Conservation (phyloP, 108 stramenopile genomes). For the Nitzschia palea region DNA sequence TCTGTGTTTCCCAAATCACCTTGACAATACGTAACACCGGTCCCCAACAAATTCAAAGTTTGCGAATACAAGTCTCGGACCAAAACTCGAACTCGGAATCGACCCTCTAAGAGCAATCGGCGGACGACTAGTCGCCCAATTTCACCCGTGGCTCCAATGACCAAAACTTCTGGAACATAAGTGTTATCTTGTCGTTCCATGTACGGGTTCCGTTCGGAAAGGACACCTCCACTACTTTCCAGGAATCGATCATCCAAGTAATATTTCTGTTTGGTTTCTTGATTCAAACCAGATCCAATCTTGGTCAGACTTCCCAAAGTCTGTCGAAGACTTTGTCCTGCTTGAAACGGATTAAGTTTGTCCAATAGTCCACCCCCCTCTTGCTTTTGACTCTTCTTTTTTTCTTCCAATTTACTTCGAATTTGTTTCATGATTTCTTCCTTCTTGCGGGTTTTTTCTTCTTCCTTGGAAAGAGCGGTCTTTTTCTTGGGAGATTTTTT, state of each 20-base stretch:
- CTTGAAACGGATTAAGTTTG: constrained; percentile 71
- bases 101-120: constrained; percentile 71
- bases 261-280: constrained; percentile 48
- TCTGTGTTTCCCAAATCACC: constrained; percentile 84
- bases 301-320: constrained; percentile 48
- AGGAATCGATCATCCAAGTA: constrained; percentile 58
- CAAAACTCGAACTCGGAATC: constrained; percentile 82
- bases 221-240: constrained; percentile 8
- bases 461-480: not conserved
- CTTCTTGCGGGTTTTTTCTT: constrained; percentile 19
- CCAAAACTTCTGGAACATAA: constrained; percentile 82
- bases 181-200: constrained; percentile 31
- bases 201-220: constrained; percentile 9
- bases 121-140: constrained; percentile 84
- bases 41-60: constrained; percentile 84
- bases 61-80: constrained; percentile 89
- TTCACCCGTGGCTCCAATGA: constrained; percentile 86
- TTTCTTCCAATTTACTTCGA: constrained; percentile 12
- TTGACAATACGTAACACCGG: constrained; percentile 89
- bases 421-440: constrained; percentile 31
- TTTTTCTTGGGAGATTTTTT: not conserved
- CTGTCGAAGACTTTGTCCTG: constrained; percentile 68
- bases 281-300: constrained; percentile 24
- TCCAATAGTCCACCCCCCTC: constrained; percentile 1
- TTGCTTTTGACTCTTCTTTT: not conserved